Evolutionary conservation across 176 grass and related monocot genomes (phyloP).

Genomic region (Juncus effusus): DNA sequence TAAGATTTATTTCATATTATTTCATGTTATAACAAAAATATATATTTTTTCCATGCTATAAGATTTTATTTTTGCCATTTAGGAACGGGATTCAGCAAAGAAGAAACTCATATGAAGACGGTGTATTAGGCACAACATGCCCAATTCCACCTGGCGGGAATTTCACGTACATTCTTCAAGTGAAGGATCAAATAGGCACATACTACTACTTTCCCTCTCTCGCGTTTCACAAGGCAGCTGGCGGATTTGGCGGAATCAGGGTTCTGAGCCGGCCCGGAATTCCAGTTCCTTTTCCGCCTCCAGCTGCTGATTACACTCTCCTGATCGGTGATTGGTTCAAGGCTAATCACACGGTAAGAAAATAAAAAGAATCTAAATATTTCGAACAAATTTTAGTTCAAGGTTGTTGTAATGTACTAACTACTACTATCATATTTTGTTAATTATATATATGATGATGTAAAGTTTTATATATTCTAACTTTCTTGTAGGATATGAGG

Average conservation of each 20-base stretch:
- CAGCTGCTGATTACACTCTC: slow-evolving; percentile 65
- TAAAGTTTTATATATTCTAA: no score
- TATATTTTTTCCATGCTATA: no score
- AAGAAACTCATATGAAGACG: slow-evolving; percentile 82
- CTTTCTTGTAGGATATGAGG: slow-evolving; percentile 47
- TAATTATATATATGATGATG: background rate
- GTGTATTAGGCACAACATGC: slow-evolving; percentile 82
- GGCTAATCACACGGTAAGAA: slow-evolving; percentile 66
- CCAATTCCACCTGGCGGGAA: slow-evolving; percentile 74
- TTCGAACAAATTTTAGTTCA: background rate
- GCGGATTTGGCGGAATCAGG: slow-evolving; percentile 77
- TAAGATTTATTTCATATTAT: background rate
- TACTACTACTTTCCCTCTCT: slow-evolving; percentile 97
- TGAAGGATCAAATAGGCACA: slow-evolving; percentile 93
- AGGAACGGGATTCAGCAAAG: slow-evolving; percentile 90
- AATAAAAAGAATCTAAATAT: background rate
- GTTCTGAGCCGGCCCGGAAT: slow-evolving; percentile 78
- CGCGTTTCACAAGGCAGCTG: slow-evolving; percentile 87
- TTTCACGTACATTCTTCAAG: slow-evolving; percentile 86
- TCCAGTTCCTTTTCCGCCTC: slow-evolving; percentile 83
- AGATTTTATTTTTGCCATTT: background rate
- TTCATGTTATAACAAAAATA: background rate
- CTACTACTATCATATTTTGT: background rate
- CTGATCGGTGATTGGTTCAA: slow-evolving; percentile 93
- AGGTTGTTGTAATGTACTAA: background rate